phyloP scores from a whole-genome alignment of 345 rosid genomes.

The Dimocarpus longan region DNA sequence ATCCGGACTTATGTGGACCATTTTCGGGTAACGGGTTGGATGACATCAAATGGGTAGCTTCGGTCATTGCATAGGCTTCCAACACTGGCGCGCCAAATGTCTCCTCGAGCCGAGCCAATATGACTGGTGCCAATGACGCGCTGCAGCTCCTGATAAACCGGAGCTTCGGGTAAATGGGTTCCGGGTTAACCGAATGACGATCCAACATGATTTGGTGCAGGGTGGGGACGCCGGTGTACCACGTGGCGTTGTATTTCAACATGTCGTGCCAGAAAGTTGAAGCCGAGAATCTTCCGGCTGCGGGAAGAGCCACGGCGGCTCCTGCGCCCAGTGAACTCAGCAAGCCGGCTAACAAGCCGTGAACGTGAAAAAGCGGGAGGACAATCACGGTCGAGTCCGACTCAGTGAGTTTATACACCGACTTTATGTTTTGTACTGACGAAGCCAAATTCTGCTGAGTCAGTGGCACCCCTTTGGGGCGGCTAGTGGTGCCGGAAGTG shows the following conservation, averaged over 20 bases:
- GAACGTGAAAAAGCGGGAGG: constrained; percentile 85
- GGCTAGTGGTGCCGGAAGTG: constrained; percentile 80
- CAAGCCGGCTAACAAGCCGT: constrained; percentile 75
- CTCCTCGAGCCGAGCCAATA: constrained; percentile 76
- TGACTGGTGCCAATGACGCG: constrained; percentile 78
- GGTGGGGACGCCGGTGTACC: constrained; percentile 93
- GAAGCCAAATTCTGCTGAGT: constrained; percentile 65
- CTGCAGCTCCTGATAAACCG: constrained; percentile 91
- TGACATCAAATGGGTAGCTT: constrained; percentile 78
- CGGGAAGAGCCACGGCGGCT: constrained; percentile 77
- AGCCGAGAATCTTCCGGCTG: constrained; percentile 82
- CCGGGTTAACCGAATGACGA: constrained; percentile 64
- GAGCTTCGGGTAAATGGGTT: constrained; percentile 61
- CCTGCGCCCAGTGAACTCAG: constrained; percentile 77
- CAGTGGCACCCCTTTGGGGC: constrained; percentile 76
- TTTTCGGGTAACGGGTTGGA: constrained; percentile 83
- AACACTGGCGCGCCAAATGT: constrained; percentile 78
- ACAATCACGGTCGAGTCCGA: constrained; percentile 81
- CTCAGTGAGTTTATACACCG: constrained; percentile 72
- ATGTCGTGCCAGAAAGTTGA: constrained; percentile 84
- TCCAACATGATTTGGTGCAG: constrained; percentile 88
- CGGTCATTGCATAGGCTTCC: constrained; percentile 96
- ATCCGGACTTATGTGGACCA: constrained; percentile 77
- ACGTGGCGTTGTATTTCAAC: constrained; percentile 69
- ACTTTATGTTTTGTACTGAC: constrained; percentile 54